phyloP scores from a whole-genome alignment of 164 flowering plant species.

The Stephania yunnanensis region DNA sequence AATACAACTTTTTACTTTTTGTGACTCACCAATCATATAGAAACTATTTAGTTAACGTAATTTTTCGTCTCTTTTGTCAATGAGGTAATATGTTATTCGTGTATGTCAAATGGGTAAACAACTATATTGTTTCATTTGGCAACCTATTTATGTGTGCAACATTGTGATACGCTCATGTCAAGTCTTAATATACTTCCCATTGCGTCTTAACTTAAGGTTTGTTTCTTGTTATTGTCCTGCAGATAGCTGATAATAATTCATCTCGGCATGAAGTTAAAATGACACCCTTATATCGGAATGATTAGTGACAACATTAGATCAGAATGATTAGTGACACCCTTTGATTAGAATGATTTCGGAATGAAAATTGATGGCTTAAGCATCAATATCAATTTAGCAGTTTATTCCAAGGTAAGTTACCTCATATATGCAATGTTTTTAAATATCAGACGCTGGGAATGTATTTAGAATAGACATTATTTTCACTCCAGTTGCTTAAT shows the following conservation, averaged over 20 bases:
- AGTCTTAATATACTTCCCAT: neutral
- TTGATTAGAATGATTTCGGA: conserved; percentile 46
- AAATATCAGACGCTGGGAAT: neutral
- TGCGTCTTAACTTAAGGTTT: neutral
- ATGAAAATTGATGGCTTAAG: conserved; percentile 36
- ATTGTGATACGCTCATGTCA: conserved; percentile 1
- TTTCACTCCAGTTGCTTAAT: no score
- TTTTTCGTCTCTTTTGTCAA: no score
- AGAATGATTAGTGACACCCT: no score
- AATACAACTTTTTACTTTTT: no score
- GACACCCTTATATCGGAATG: conserved; percentile 31
- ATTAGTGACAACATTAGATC: no score
- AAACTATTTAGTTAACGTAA: no score
- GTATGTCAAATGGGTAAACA: no score
- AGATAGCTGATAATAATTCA: conserved; percentile 43
- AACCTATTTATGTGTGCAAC: no score
- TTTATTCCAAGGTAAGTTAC: conserved; percentile 56
- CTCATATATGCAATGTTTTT: conserved; percentile 9
- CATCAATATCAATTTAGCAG: conserved; percentile 41
- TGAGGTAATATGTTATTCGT: no score
- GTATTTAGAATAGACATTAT: neutral
- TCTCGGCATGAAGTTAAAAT: conserved; percentile 43
- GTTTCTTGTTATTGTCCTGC: conserved; percentile 9
- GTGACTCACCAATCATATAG: no score
- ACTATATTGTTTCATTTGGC: no score